Percentiles rank a stretch among this genome's conserved stretches.
phyloP scores from a whole-genome alignment of 116 monocot genomes.

The Papilionanthe hybrid region DNA sequence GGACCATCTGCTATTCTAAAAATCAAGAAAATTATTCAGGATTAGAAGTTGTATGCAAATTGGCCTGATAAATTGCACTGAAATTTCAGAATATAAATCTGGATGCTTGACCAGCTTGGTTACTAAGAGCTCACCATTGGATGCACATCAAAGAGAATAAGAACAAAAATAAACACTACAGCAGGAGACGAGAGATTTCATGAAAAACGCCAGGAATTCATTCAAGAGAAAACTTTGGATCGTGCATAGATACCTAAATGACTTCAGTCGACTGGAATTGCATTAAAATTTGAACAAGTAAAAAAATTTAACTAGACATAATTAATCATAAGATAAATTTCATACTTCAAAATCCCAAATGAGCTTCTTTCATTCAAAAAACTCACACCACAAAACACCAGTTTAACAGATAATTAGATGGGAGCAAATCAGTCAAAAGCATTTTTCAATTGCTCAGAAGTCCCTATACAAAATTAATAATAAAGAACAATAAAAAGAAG shows the following conservation, averaged over 20 bases:
- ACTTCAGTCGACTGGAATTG: background rate
- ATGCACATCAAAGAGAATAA: too few relatives aligned
- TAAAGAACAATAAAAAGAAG: background rate
- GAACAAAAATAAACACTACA: too few relatives aligned
- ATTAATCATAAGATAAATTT: background rate
- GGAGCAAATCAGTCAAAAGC: background rate
- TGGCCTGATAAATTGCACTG: background rate
- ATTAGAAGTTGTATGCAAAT: too few relatives aligned
- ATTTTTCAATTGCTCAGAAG: background rate
- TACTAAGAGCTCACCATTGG: background rate
- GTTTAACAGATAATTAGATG: too few relatives aligned
- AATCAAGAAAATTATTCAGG: too few relatives aligned
- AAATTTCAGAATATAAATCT: background rate
- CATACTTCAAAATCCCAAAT: too few relatives aligned
- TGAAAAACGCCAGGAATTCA: too few relatives aligned
- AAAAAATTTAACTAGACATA: background rate
- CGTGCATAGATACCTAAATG: background rate
- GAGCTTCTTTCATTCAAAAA: too few relatives aligned
- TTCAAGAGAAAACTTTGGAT: too few relatives aligned
- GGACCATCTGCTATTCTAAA: background rate
- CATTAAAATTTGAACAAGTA: background rate
- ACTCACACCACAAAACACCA: too few relatives aligned
- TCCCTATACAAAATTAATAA: background rate
- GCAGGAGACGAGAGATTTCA: too few relatives aligned
- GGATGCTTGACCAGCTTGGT: background rate